Evolutionary conservation across 2,329 filamentous ascomycete species (phyloP).

Genomic region (Dothideomycetes sp.): DNA sequence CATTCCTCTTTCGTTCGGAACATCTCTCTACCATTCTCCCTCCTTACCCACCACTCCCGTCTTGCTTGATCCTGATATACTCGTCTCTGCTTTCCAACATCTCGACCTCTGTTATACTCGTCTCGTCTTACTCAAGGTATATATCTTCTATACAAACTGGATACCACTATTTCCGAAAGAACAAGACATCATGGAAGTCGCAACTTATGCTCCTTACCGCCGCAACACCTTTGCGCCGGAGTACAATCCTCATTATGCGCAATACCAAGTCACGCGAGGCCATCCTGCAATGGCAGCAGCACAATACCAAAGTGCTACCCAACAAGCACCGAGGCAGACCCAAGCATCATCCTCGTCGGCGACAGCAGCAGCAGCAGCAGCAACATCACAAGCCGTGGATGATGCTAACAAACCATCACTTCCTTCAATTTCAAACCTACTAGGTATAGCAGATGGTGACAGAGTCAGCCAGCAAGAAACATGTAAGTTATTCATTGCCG

Average conservation of each 20-base stretch:
- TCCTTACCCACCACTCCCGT: constrained; percentile 1
- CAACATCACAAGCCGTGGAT: constrained; percentile 34
- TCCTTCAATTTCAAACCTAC: constrained; percentile 84
- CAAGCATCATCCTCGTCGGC: constrained; percentile 2
- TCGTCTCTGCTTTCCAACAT: background rate
- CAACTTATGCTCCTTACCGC: constrained; percentile 14
- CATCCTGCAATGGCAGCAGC: constrained; percentile 7
- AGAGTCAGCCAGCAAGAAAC: no score
- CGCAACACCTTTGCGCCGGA: constrained; percentile 10
- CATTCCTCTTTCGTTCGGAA: constrained; percentile 4
- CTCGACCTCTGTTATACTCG: background rate
- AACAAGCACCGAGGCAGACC: constrained; percentile 5
- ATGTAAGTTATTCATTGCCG: no score
- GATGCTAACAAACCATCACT: constrained; percentile 70
- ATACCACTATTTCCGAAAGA: background rate
- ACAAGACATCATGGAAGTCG: constrained; percentile 16
- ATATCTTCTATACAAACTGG: background rate
- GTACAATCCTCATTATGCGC: constrained; percentile 13
- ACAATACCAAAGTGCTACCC: constrained; percentile 10
- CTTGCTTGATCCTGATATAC: constrained; percentile 4
- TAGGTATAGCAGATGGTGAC: constrained; percentile 70
- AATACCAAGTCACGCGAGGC: constrained; percentile 14
- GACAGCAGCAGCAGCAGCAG: constrained; percentile 2
- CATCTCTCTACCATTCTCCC: background rate
- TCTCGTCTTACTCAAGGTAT: background rate